Base-by-base conservation (phyloP, 257 asterid species). In the Petunia axillaris region DNA sequence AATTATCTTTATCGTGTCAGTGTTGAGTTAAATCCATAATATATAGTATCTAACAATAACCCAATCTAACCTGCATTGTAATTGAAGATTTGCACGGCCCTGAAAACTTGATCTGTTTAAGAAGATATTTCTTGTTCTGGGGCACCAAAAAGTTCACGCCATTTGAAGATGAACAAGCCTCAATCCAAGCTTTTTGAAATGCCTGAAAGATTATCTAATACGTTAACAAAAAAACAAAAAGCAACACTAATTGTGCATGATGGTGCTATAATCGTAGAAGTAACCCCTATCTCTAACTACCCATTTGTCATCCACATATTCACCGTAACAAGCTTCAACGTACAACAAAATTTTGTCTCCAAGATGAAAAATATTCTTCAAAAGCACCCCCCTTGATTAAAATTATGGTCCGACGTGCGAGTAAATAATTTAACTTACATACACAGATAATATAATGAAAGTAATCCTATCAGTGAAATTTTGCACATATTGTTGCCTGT, bases 21-120 rank as follows among this genome's bases (percentile, higher is more conserved):
- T 25, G 25, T 25, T 25, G 25, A 25, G 25, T 25, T 25, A 25
- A 25, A 25, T 25, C 25, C 25, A 25, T 25, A 25, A 25, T 25
- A 25, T 25, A 25, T 25, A n/a, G n/a, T n/a, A n/a, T n/a, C 25
- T 25, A 25, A 25, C 25, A 25, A 25, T 25, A 25, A 0, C 0
- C 25, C 25, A 25, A 25, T 4, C 75, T 35, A 78, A 88, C 94
- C 96, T 91, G 85, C 81, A 89, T 38, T 65, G 85, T 83, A 65
- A 90, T 87, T 40, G 60, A 77, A 76, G 90, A 86, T 75, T 83
- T 91, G 84, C 96, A 91, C 46, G 92, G 93, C 44, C 96, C 96
- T 4, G 87, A 80, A 82, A 91, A 91, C 81, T 81, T 82, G 39
- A 90, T 68, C 71, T 88, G 89, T 79, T 81, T 88, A 53, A 91